phyloP scores from a whole-genome alignment of 2,329 filamentous ascomycete species.

The Zasmidium angulare region DNA sequence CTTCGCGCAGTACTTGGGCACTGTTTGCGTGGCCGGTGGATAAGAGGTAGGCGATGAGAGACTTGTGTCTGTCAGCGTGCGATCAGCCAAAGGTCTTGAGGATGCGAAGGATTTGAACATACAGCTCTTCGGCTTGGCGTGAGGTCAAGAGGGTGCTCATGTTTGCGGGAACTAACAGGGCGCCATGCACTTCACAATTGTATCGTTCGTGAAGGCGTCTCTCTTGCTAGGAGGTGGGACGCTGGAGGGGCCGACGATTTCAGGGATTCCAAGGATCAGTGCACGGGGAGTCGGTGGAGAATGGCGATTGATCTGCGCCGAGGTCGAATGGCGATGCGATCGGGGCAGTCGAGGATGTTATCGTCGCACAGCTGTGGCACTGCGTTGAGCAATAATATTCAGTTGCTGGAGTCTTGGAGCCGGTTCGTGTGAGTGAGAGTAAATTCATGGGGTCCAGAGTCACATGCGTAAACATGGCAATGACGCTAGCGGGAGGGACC shows the following conservation, averaged over 20 bases:
- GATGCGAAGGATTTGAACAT: conserved; percentile 42
- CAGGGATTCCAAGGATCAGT: background rate
- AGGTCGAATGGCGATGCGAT: background rate
- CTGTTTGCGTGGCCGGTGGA: conserved; percentile 70
- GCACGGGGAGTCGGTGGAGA: background rate
- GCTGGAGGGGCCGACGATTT: background rate
- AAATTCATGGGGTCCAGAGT: no score
- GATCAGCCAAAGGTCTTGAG: conserved; percentile 30
- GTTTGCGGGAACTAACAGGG: conserved; percentile 27
- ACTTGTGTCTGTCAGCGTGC: conserved; percentile 70
- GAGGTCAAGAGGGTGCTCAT: conserved; percentile 77
- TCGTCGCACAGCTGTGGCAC: background rate
- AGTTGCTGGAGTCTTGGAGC: no score
- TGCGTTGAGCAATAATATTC: no score
- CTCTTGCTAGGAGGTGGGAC: background rate
- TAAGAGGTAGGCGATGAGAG: conserved; percentile 83
- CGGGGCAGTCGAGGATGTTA: background rate
- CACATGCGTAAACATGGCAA: no score
- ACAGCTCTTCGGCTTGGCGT: conserved; percentile 88
- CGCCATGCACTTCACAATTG: conserved; percentile 13
- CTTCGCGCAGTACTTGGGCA: conserved; percentile 71
- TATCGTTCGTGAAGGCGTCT: background rate
- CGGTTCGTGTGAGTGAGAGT: no score
- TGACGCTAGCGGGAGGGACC: no score
- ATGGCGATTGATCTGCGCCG: background rate